phyloP scores from a whole-genome alignment of 495 filamentous ascomycete genomes.

The Wilcoxina mikolae region DNA sequence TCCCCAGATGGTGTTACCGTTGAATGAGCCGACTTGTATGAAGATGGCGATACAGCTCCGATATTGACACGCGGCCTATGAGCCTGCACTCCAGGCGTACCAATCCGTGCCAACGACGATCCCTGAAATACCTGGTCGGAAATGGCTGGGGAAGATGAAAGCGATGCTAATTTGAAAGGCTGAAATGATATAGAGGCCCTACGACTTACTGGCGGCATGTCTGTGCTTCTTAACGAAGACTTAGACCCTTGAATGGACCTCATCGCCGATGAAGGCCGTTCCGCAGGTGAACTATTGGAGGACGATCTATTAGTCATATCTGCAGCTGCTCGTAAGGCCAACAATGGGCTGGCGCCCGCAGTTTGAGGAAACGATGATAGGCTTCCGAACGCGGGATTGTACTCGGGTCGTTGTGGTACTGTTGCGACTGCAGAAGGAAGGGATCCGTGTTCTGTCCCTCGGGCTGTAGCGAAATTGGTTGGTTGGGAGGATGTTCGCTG shows the following conservation, averaged over 20 bases:
- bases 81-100: constrained; percentile 12
- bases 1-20: not conserved
- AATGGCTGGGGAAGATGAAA: constrained; percentile 70
- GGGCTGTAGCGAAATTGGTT: constrained; percentile 13
- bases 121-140: constrained; percentile 50
- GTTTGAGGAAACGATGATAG: constrained; percentile 79
- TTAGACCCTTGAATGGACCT: constrained; percentile 46
- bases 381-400: constrained; percentile 76
- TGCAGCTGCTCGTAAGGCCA: constrained; percentile 58
- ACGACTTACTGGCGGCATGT: constrained; percentile 26
- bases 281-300: constrained; percentile 44
- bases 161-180: constrained; percentile 84
- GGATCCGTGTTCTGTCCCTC: constrained; percentile 29
- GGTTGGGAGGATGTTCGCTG: constrained; percentile 25
- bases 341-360: constrained; percentile 68
- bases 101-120: constrained; percentile 37
- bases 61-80: constrained; percentile 15
- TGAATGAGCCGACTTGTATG: constrained; percentile 2
- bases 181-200: constrained; percentile 75
- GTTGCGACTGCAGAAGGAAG: constrained; percentile 41
- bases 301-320: constrained; percentile 34
- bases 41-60: constrained; percentile 22
- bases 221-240: constrained; percentile 34
- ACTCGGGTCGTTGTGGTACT: constrained; percentile 41
- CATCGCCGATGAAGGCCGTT: constrained; percentile 44